Evolutionary conservation across 2,329 filamentous ascomycete genomes (phyloP).

Genomic region (Penicillium sp.): DNA sequence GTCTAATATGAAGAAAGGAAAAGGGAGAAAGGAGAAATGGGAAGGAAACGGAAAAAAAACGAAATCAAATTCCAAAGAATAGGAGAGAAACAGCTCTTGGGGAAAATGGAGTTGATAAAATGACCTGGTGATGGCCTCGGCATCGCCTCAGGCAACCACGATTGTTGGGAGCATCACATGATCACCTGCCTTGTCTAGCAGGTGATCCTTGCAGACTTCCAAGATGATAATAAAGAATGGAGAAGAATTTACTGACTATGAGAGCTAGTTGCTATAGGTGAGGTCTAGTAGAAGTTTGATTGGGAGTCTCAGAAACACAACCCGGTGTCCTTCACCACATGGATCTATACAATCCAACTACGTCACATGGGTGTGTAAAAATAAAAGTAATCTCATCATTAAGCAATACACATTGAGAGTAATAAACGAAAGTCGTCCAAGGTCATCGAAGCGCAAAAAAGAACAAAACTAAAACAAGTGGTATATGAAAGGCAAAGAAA

Average conservation of each 20-base stretch:
- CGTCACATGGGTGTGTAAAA: conserved; percentile 11
- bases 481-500: conserved; percentile 26
- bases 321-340: conserved; percentile 3
- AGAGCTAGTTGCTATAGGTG: too few relatives aligned
- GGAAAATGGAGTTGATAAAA: conserved; percentile 1
- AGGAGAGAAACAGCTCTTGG: conserved; percentile 4
- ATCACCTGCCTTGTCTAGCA: conserved; percentile 6
- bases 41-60: conserved; percentile 5
- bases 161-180: conserved; percentile 23
- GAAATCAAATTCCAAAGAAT: conserved; percentile 3
- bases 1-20: conserved; percentile 16
- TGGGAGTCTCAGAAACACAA: background rate
- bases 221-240: background rate
- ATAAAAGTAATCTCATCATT: conserved; percentile 7
- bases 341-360: conserved; percentile 13
- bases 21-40: conserved; percentile 11
- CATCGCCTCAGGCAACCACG: conserved; percentile 19
- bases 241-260: too few relatives aligned
- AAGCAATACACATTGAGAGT: conserved; percentile 8
- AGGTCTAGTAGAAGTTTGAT: too few relatives aligned
- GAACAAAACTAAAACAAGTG: conserved; percentile 17
- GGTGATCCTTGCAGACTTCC: background rate
- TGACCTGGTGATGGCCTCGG: conserved; percentile 15
- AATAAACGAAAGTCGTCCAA: conserved; percentile 9
- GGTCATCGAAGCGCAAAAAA: conserved; percentile 3